phyloP scores from a whole-genome alignment of 2,329 filamentous ascomycete species.

The Verticillium longisporum region DNA sequence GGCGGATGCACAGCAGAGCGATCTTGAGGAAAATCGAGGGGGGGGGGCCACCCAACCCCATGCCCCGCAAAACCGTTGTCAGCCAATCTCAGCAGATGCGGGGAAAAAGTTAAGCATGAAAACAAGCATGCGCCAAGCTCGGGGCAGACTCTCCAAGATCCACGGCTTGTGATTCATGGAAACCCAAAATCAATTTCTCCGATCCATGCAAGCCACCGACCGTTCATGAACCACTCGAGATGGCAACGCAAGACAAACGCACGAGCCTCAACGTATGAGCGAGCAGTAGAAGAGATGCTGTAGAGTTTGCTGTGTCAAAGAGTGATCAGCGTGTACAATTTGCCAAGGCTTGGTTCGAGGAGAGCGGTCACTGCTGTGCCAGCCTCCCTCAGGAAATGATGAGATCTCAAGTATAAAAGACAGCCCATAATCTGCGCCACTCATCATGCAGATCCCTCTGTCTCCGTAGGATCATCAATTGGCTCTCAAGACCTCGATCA shows the following conservation, averaged over 20 bases:
- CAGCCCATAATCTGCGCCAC: background rate
- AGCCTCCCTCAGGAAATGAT: background rate
- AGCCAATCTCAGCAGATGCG: background rate
- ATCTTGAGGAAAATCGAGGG: background rate
- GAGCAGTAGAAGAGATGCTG: background rate
- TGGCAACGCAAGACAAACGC: background rate
- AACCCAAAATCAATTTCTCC: conserved; percentile 3
- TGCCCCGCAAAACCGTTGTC: conserved; percentile 2
- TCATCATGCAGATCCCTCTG: background rate
- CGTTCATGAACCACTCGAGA: background rate
- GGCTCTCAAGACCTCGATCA: background rate
- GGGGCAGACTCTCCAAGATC: conserved; percentile 1
- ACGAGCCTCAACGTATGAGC: background rate
- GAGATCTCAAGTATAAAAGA: background rate
- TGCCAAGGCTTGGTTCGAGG: background rate
- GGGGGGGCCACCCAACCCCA: conserved; percentile 5
- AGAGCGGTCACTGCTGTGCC: background rate
- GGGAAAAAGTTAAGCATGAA: background rate
- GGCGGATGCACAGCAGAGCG: background rate
- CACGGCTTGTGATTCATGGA: conserved; percentile 7
- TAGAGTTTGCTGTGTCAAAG: background rate
- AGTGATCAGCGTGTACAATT: background rate
- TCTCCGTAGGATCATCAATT: background rate
- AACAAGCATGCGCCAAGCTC: conserved; percentile 9
- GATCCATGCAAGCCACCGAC: conserved; percentile 2